Evolutionary conservation across 495 filamentous ascomycete genomes (phyloP).

Genomic region (Lasiosphaeris hirsuta): DNA sequence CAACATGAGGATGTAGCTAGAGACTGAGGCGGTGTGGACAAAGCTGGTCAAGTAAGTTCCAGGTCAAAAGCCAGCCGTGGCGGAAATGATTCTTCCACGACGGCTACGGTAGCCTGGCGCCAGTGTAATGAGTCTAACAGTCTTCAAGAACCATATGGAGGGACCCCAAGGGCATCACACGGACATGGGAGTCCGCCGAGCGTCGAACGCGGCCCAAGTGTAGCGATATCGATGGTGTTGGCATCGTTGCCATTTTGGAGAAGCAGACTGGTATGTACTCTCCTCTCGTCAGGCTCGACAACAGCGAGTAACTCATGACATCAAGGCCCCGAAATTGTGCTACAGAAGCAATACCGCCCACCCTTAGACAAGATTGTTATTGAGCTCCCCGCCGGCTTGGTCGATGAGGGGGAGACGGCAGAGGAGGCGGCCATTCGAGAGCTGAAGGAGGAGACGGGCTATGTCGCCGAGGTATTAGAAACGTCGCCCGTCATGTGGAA

Average conservation of each 20-base stretch:
- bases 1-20: conserved; percentile 25
- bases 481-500: conserved; percentile 49
- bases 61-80: not conserved
- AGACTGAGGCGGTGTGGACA: conserved; percentile 69
- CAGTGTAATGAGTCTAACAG: conserved; percentile 8
- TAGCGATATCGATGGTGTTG: conserved; percentile 80
- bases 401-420: conserved; percentile 67
- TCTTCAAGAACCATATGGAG: conserved; percentile 61
- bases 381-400: conserved; percentile 72
- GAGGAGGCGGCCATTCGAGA: conserved; percentile 71
- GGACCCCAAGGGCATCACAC: conserved; percentile 63
- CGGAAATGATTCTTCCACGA: not conserved
- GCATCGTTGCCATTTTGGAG: conserved; percentile 82
- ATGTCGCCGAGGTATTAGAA: conserved; percentile 56
- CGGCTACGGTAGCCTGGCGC: too few relatives aligned
- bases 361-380: conserved; percentile 68
- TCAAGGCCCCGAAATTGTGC: conserved; percentile 49
- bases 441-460: conserved; percentile 79
- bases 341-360: conserved; percentile 74
- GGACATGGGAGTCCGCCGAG: conserved; percentile 82
- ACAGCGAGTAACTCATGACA: conserved; percentile 6
- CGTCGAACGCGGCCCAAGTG: conserved; percentile 65
- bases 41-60: conserved; percentile 42
- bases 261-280: conserved; percentile 48
- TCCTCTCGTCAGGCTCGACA: not conserved